phyloP scores from a whole-genome alignment of 139 green algal species.

The Trebouxia sp. region DNA sequence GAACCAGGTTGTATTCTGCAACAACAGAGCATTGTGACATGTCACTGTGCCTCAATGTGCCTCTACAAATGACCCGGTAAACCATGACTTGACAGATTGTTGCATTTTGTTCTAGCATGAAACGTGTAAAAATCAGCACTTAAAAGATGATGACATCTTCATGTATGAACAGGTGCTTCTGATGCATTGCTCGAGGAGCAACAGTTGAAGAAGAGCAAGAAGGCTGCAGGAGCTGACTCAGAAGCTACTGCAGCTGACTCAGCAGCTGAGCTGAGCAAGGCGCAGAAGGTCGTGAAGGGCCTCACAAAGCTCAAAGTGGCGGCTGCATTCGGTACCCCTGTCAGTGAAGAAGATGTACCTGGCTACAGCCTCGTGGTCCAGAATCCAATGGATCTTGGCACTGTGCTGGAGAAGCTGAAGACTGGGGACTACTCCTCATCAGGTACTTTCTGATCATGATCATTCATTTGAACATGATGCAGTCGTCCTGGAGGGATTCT shows the following conservation, averaged over 20 bases:
- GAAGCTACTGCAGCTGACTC: not conserved
- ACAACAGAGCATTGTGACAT: too few relatives aligned
- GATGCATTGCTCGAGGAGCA: not conserved
- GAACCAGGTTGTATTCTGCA: too few relatives aligned
- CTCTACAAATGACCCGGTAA: too few relatives aligned
- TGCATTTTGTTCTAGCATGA: too few relatives aligned
- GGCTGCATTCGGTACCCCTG: conserved; percentile 27
- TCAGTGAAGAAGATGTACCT: conserved; percentile 39
- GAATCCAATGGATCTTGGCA: conserved; percentile 42
- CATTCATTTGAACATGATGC: not conserved
- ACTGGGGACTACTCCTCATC: conserved; percentile 31
- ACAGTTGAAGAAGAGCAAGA: not conserved
- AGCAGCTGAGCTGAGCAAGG: conserved; percentile 7
- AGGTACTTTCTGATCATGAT: not conserved
- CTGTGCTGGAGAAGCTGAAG: conserved; percentile 15
- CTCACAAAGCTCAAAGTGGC: conserved; percentile 12
- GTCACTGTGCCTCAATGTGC: too few relatives aligned
- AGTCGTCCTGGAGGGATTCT: not conserved
- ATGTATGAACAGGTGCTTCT: not conserved
- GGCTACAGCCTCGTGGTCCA: conserved; percentile 44
- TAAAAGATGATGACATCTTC: too few relatives aligned
- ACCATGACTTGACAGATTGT: too few relatives aligned
- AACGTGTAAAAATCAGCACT: too few relatives aligned
- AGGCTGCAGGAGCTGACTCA: not conserved
- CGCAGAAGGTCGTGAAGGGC: conserved; percentile 5